Evolutionary conservation across 176 grass and related monocot genomes (phyloP), one percentile per base, ranked within the genome.

Genomic region (Dactylis glomerata): DNA sequence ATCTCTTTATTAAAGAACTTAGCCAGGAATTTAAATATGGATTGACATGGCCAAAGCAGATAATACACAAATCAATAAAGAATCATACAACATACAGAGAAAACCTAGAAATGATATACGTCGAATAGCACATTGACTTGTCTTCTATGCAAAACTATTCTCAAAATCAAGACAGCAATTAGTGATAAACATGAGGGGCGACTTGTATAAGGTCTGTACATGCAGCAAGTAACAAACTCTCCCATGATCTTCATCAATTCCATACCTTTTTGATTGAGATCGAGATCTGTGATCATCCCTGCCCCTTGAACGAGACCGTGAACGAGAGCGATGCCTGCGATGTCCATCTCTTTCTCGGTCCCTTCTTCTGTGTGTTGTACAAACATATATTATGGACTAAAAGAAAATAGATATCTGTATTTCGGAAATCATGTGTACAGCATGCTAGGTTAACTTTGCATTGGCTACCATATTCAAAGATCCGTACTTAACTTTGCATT

Each of bases 241-340:
- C 56, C 27, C 40, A 15, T 41, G 31, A 74, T n/a, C 30, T 85
- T 91, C 23, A 50, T 88, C 31, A 58, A 5, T 20, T 31, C 10
- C 36, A 34, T 89, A 95, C 96, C 96, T 98, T 82, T 90, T 98
- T 17, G 94, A 94, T 27, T 54, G 88, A 80, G 93, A 98, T 80
- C 87, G 77, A 83, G 96, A 98, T 77, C 83, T 95, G 23, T 11
- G 88, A 81, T 92, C 96, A 83, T 92, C 96, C 63, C 83, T 92
- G 61, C 77, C 93, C 85, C 77, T 99, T 50, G 91, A 99, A 55
- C 41, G 87, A 82, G 95, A 98, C 8, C 58, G 86, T 66, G 86
- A 83, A 57, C 65, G 74, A 34, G 84, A 86, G 4, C 66, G 74
- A 76, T 92, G 96, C 74, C 86, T 94, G 32, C 81, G 88, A 78